Base-by-base conservation (phyloP, 2,329 filamentous ascomycete genomes). In the Calycina marina region DNA sequence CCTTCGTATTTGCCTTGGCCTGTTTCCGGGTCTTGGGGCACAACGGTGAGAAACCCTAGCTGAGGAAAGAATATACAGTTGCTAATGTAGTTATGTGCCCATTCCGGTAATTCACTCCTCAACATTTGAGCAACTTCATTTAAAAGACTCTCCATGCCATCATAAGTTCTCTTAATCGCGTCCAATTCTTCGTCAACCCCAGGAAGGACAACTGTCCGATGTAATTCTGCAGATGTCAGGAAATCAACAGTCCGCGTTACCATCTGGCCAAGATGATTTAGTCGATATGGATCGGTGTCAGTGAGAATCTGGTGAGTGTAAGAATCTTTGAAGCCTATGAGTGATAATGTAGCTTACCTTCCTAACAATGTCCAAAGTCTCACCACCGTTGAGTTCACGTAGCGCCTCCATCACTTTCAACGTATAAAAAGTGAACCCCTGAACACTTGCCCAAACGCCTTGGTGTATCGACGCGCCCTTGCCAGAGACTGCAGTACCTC, bases 11-110 rank as follows among this genome's bases (percentile, higher is more conserved):
- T 59, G 0, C 70, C 67, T 28, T 63, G 58, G 0, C 72, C 71
- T 2, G 67, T 72, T 2, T 61, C 52, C 10, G 63, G 57, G 43
- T 84, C 69, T 3, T 76, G 54, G 2, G 67, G 67, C 11, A 93
- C 74, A 0, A 78, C 74, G 2, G 85, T 80, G 22, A 94, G 67
- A 50, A 94, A 98, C 0, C 90, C 90, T 22, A 94, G 70, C 47
- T 93, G 85, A 0, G 86, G 88, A 40, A 93, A 79, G 52, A 90
- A 93, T 12, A 90, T 78, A 40, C 92, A 92, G 34, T 86, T 86
- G 18, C 66, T 61, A 10, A 77, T 56, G 37, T 68, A 62, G 17
- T 56, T 51, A 15, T 53, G 53, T 12, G 63, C 62, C 62, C 66
- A 65, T 37, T 67, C 61, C 1, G 85, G 77, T 13, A 90, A 60